A percentile compares a stretch with the other conserved stretches of the same genome.
These are phyloP conservation scores for Canna indica DNA, from an alignment of 176 grass and related monocot species.

Conservation along the genomic window DNA sequence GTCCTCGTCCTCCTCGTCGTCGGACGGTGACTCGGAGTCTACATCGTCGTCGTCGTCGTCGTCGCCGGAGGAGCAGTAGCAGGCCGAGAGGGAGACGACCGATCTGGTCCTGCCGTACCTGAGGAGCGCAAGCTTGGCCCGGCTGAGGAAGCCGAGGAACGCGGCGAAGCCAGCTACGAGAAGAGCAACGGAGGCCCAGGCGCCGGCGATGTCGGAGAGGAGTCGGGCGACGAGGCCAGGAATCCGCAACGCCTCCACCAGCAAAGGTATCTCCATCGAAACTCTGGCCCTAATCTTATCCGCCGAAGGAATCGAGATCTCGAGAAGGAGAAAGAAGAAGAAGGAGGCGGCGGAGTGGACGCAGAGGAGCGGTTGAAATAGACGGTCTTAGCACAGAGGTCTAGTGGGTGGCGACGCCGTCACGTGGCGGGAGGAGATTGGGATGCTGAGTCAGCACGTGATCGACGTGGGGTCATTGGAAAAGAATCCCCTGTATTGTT, in stretches of 20 bases:
- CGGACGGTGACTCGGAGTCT: neutral
- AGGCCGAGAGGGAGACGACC: neutral
- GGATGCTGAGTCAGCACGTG: conserved; percentile 9
- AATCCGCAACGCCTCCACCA: neutral
- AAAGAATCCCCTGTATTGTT: neutral
- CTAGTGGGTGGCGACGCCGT: neutral
- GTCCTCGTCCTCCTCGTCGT: conserved; percentile 3
- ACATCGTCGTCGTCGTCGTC: neutral
- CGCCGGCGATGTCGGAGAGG: neutral
- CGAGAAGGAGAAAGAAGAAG: neutral
- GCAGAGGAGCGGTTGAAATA: neutral
- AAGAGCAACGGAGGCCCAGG: conserved; percentile 10
- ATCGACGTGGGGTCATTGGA: neutral
- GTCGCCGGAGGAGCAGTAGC: neutral
- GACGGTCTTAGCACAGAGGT: neutral
- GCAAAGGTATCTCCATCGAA: conserved; percentile 6
- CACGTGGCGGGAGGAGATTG: neutral
- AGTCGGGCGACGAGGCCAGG: neutral
- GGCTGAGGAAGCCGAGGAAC: neutral
- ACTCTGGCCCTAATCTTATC: neutral
- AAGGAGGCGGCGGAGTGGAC: too few species aligned
- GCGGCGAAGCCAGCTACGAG: conserved; percentile 8
- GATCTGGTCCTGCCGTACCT: neutral
- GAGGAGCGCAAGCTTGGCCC: neutral
- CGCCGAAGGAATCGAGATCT: neutral